Conservation (phyloP, 1,139 yeast species). For the Hyphopichia wangnamkhiaoensis region DNA sequence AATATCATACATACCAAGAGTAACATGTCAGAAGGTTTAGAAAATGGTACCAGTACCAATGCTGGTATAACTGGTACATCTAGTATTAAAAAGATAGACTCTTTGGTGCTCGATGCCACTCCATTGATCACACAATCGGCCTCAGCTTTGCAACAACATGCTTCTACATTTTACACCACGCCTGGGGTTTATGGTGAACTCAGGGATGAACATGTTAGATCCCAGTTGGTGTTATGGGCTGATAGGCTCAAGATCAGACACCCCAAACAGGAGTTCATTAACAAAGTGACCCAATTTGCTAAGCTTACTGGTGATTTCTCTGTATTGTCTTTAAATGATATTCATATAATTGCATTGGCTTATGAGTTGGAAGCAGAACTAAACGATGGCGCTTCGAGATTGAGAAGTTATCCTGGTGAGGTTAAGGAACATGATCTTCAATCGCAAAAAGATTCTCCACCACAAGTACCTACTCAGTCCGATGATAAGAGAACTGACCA, state of each 20-base stretch:
- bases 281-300: conserved; percentile 73
- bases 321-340: conserved; percentile 87
- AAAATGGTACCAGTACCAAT: too few species aligned
- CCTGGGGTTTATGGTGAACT: conserved; percentile 90
- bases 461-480: not conserved
- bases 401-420: conserved; percentile 77
- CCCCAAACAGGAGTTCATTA: conserved; percentile 66
- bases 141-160: conserved; percentile 69
- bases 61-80: not conserved
- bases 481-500: not conserved
- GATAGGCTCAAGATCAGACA: conserved; percentile 66
- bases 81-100: conserved; percentile 33
- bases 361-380: conserved; percentile 80
- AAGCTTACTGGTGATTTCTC: conserved; percentile 87
- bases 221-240: conserved; percentile 77
- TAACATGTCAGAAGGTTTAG: not conserved
- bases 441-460: conserved; percentile 10
- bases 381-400: conserved; percentile 66
- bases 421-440: conserved; percentile 1
- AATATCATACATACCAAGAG: not conserved
- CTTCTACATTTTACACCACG: conserved; percentile 74
- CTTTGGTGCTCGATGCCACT: conserved; percentile 87
- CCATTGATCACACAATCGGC: conserved; percentile 88
- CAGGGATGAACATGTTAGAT: conserved; percentile 80
- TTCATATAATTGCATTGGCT: conserved; percentile 87